Base-by-base conservation (phyloP, 2,329 filamentous ascomycete species). In the Fusarium longipes region DNA sequence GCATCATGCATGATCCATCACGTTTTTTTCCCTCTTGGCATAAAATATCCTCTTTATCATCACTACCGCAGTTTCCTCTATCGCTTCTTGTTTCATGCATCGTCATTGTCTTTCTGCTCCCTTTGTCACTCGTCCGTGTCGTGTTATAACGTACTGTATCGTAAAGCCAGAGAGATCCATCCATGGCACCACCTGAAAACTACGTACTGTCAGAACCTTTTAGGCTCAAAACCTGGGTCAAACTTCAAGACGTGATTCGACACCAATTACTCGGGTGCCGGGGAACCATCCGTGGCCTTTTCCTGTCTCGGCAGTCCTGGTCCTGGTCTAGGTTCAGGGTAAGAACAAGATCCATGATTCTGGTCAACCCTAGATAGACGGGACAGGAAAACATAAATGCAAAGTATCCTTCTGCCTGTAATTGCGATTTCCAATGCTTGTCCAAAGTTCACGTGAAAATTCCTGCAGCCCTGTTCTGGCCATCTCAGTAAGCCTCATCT, bases 231-330 rank as follows among this genome's bases (percentile, higher is more conserved):
- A 35, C 15, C 47, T 22, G 36, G 27, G 32, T 15, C 32, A 40
- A 48, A 36, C 40, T 50, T 45, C 38, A 55, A 67, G 50, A 52
- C 57, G 48, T 69, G 56, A 65, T 61, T 53, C 48, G 63, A 49
- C 63, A 67, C 64, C 65, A 61, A 48, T 50, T 49, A 45, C 51
- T 60, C 50, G 65, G 65, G 65, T 56, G 36, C 65, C 64, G 60
- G 65, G 65, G 65, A 68, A 67, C 51, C 57, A 43, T 69, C 56
- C 65, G 65, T 45, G 17, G 61, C 38, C 62, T 54, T 69, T 61
- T 52, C 47, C 44, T 38, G 30, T 49, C 51, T 64, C 29, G 39
- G 48, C 22, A 57, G 8, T 32, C 25, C 9, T 42, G 24, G 22
- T 40, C 38, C 22, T 39, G 42, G 30, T 40, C 18, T 17, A 20